These are phyloP conservation scores for Stephanodiscus triporus DNA, from an alignment of 108 stramenopile species.

Conservation along the genomic window DNA sequence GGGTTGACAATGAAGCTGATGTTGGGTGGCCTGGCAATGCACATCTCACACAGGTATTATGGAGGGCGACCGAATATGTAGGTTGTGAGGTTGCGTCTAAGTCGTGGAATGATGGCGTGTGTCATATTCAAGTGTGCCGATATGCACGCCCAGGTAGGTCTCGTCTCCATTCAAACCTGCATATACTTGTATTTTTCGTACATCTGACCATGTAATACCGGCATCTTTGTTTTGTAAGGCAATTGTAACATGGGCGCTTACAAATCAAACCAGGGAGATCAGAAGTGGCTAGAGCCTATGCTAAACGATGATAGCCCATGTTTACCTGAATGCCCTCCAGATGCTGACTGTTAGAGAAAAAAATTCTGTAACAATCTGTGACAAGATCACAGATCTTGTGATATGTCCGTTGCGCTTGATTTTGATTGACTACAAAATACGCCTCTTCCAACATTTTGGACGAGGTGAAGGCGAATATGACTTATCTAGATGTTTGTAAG, in stretches of 20 bases:
- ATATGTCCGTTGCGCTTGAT: no score
- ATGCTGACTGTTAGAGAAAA: slow-evolving; percentile 8
- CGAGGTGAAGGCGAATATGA: no score
- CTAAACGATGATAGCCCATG: slow-evolving; percentile 32
- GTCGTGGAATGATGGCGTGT: slow-evolving; percentile 17
- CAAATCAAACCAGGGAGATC: background rate
- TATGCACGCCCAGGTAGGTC: slow-evolving; percentile 30
- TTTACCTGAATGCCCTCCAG: slow-evolving; percentile 37
- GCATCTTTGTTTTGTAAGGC: background rate
- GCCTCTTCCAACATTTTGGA: no score
- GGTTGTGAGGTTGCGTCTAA: slow-evolving; percentile 43
- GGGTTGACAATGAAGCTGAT: background rate
- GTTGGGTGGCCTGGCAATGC: background rate
- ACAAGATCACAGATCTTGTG: background rate
- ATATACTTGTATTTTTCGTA: background rate
- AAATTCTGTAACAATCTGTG: no score
- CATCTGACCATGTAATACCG: background rate
- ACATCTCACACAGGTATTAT: slow-evolving; percentile 37
- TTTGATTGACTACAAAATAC: no score
- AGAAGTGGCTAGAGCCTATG: slow-evolving; percentile 48
- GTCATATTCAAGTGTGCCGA: slow-evolving; percentile 43
- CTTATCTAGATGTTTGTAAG: no score
- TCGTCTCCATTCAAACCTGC: background rate
- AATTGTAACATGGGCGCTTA: slow-evolving; percentile 19
- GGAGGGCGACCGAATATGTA: slow-evolving; percentile 37